phyloP scores from a whole-genome alignment of 2,329 filamentous ascomycete species.

The Gremmenia infestans region DNA sequence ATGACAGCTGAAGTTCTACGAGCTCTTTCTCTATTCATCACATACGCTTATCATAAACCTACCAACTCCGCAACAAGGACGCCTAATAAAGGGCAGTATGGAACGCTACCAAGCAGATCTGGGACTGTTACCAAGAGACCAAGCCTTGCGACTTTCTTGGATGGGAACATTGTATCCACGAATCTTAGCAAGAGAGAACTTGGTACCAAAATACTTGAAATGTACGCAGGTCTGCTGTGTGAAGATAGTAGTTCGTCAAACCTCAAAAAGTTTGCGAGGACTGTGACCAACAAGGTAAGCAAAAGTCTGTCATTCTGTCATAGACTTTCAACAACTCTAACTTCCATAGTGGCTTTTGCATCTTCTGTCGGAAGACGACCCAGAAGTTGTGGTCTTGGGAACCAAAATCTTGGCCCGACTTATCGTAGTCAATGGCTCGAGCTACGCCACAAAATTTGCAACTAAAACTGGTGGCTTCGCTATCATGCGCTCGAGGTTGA shows the following conservation, averaged over 20 bases:
- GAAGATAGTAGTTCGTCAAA: conserved; percentile 61
- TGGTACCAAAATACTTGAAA: conserved; percentile 67
- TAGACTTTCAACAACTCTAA: conserved; percentile 26
- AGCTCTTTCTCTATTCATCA: conserved; percentile 85
- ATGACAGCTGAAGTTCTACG: conserved; percentile 81
- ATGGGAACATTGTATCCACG: conserved; percentile 32
- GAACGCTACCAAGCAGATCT: conserved; percentile 37
- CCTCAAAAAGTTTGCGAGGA: conserved; percentile 84
- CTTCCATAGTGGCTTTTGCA: conserved; percentile 76
- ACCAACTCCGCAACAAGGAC: conserved; percentile 46
- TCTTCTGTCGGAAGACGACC: conserved; percentile 79
- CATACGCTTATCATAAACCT: conserved; percentile 74
- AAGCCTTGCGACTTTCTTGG: conserved; percentile 23
- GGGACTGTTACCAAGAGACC: conserved; percentile 30
- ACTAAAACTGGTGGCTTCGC: conserved; percentile 87
- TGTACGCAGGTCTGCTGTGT: conserved; percentile 76
- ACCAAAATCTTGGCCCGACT: conserved; percentile 79
- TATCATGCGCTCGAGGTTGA: conserved; percentile 77
- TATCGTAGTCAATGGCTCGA: conserved; percentile 73
- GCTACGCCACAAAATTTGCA: conserved; percentile 80
- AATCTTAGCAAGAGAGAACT: conserved; percentile 62
- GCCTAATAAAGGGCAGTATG: conserved; percentile 40
- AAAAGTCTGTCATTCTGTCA: conserved; percentile 6
- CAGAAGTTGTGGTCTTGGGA: conserved; percentile 75
- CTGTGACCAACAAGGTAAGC: conserved; percentile 87